Conservation (phyloP, 2,329 filamentous ascomycete genomes). For the Conoideocrella luteorostrata region DNA sequence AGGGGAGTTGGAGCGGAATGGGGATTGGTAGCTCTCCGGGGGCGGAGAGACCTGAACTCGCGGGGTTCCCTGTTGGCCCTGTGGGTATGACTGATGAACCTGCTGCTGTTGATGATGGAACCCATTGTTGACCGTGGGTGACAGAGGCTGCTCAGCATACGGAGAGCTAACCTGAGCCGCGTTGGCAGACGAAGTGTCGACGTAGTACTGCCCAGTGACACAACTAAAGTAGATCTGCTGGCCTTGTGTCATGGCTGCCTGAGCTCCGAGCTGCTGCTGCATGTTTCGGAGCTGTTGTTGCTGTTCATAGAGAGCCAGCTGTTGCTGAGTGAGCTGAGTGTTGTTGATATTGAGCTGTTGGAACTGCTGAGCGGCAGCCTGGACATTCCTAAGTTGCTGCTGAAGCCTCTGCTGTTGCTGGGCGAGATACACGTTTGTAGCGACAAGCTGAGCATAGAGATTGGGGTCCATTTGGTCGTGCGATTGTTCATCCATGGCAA, state of each 20-base stretch:
- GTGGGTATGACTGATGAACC: conserved; percentile 30
- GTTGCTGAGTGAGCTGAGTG: conserved; percentile 39
- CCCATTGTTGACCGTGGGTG: conserved; percentile 22
- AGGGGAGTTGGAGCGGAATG: conserved; percentile 57
- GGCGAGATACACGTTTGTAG: conserved; percentile 85
- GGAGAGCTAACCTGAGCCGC: conserved; percentile 32
- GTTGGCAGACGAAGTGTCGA: conserved; percentile 56
- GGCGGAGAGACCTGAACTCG: conserved; percentile 80
- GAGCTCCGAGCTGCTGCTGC: conserved; percentile 32
- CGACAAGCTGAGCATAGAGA: conserved; percentile 80
- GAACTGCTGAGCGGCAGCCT: conserved; percentile 76
- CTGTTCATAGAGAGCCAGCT: conserved; percentile 40
- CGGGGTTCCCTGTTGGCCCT: conserved; percentile 52
- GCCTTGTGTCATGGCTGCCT: conserved; percentile 46
- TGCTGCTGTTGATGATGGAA: conserved; percentile 33
- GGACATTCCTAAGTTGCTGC: conserved; percentile 82
- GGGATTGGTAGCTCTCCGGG: conserved; percentile 47
- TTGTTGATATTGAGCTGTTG: conserved; percentile 65
- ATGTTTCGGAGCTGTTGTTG: conserved; percentile 35
- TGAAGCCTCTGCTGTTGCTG: conserved; percentile 94
- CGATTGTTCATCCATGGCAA: conserved; percentile 64
- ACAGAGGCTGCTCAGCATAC: conserved; percentile 38
- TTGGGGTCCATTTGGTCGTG: conserved; percentile 77
- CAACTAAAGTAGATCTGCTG: conserved; percentile 83
- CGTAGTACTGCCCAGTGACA: conserved; percentile 76